These are phyloP conservation scores for Populus pruinosa DNA, from an alignment of 345 rosid species.

Conservation along the genomic window DNA sequence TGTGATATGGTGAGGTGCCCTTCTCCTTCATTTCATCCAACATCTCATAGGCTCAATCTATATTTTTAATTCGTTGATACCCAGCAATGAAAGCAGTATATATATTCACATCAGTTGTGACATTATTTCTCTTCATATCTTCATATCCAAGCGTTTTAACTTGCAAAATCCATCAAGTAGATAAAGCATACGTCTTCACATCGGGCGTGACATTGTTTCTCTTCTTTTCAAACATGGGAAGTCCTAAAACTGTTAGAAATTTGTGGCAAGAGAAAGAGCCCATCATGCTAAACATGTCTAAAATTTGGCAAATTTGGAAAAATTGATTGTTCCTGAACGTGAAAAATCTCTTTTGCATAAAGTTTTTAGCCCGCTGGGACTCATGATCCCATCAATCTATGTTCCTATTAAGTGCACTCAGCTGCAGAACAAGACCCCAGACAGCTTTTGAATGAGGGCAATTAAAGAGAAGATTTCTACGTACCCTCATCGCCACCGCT, in stretches of 20 bases:
- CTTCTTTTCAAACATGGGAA: constrained; percentile 20
- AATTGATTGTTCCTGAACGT: too few relatives aligned
- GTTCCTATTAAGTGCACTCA: too few relatives aligned
- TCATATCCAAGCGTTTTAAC: constrained; percentile 38
- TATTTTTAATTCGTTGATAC: constrained; percentile 28
- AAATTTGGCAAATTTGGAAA: neutral
- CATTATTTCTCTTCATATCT: constrained; percentile 35
- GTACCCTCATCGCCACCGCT: too few relatives aligned
- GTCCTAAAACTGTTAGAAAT: neutral
- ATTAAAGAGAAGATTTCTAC: too few relatives aligned
- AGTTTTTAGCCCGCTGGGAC: too few relatives aligned
- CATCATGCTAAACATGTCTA: neutral
- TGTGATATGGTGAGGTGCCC: constrained; percentile 32
- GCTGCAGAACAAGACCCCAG: too few relatives aligned
- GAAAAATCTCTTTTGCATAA: too few relatives aligned
- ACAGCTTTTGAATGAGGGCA: too few relatives aligned
- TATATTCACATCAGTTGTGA: constrained; percentile 38
- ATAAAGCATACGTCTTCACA: constrained; percentile 43
- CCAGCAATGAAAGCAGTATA: constrained; percentile 42
- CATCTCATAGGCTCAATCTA: constrained; percentile 28
- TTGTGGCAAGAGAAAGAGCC: neutral
- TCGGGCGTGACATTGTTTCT: constrained; percentile 28
- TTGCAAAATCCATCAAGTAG: constrained; percentile 46
- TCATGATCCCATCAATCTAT: too few relatives aligned
- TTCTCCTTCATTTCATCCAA: constrained; percentile 42